These are phyloP conservation scores for Pseudocercospora ulei DNA, from an alignment of 2,329 filamentous ascomycete species.

Conservation along the genomic window DNA sequence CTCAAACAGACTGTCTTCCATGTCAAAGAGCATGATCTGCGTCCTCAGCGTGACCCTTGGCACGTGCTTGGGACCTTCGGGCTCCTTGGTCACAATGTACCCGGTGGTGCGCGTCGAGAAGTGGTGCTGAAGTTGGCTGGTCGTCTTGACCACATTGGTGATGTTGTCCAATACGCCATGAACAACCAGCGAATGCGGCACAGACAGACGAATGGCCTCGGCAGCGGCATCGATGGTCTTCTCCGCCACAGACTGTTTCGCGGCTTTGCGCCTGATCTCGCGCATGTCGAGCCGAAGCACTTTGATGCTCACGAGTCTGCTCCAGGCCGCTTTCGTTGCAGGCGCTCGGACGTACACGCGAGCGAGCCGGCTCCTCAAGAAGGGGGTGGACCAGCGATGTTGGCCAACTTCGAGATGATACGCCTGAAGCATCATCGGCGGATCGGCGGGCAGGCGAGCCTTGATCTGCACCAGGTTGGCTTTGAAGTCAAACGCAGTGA, in stretches of 20 bases:
- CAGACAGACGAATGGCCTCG: constrained; percentile 75
- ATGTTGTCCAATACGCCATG: constrained; percentile 90
- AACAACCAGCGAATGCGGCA: constrained; percentile 84
- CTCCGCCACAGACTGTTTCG: constrained; percentile 51
- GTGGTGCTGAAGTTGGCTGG: constrained; percentile 82
- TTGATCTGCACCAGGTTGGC: constrained; percentile 77
- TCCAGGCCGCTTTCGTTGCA: constrained; percentile 74
- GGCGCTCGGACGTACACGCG: constrained; percentile 84
- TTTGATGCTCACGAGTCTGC: constrained; percentile 74
- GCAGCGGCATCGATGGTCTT: constrained; percentile 73
- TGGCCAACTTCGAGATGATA: constrained; percentile 72
- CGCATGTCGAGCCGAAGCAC: constrained; percentile 69
- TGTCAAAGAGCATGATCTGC: constrained; percentile 74
- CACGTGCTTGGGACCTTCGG: constrained; percentile 74
- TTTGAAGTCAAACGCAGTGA: constrained; percentile 73
- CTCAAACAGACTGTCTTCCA: constrained; percentile 94
- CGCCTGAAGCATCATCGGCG: constrained; percentile 81
- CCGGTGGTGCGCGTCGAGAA: constrained; percentile 82
- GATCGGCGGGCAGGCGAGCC: constrained; percentile 76
- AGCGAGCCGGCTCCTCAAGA: constrained; percentile 63
- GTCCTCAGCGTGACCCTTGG: constrained; percentile 77
- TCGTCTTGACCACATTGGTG: constrained; percentile 75
- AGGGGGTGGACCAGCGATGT: constrained; percentile 80
- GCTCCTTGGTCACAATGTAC: constrained; percentile 74
- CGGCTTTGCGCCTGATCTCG: constrained; percentile 59